Evolutionary conservation across 2,329 filamentous ascomycete species (phyloP), one percentile per base, ranked within the genome.

Genomic region (Exophiala viscosa): DNA sequence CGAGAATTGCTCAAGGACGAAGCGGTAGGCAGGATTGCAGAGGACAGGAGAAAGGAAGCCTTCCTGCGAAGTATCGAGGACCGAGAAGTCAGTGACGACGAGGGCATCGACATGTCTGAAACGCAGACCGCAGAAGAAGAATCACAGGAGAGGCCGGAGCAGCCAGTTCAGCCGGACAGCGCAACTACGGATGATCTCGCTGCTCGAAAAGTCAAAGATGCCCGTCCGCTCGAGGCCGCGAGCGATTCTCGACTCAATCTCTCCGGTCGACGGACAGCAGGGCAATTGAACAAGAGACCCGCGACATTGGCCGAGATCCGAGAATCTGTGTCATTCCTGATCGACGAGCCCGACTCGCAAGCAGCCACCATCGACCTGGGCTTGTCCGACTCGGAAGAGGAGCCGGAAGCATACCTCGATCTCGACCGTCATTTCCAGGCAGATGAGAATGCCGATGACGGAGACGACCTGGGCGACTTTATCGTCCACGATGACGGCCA

Each of bases 51-150:
- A 66, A 92, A 90, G 67, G 81, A 87, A 56, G 93, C 93, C 0
- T 99, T 99, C 73, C 79, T 99, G 62, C 85, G 84, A 59, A 90
- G 90, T 5, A 88, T 99, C 47, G 90, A 96, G 64, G 91, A 96
- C 66, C 82, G 82, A 45, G 87, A 85, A 77, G 78, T 62, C n/a
- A 76, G 78, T 17, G 77, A 79, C 54, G 87, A 88, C 41, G 81
- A 87, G 69, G 87, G 91, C 60, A 86, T 95, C 63, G 50, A 57
- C 18, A 44, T 50, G 36, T 35, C 51, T 33, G 55, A 73, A 31
- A 76, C 71, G 45, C 71, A 70, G 52, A 33, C 33, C n/a, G n/a
- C n/a, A 5, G 54, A 58, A 33, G 55, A 50, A 8, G 59, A 59
- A 31, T 59, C 55, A 11, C 55, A 59, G 35, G 43, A 39, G 20